Evolutionary conservation across 148 eudicot genomes (phyloP), one percentile per base, ranked within the genome.

Genomic region (Chenopodium berlandieri): DNA sequence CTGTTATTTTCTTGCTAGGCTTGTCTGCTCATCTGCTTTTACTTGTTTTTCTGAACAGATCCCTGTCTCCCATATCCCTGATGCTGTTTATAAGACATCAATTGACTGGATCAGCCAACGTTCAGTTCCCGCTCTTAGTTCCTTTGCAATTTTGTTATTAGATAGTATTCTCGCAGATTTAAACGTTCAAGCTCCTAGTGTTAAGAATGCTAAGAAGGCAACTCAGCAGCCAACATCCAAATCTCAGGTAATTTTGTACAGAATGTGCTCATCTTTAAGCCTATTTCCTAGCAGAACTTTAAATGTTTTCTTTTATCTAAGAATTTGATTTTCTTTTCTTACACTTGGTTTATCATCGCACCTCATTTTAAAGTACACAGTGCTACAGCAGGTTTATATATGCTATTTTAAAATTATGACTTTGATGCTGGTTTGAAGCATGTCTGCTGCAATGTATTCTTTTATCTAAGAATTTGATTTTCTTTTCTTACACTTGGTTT

Each of bases 81-180:
- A 92, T 75, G 92, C 83, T 77, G 94, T 90, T 85, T 88, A 90
- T 75, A 94, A 86, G 89, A 90, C 91, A 82, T 89, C 92, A 31
- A 89, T 84, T 68, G 94, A 94, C 73, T 94, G 95, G 97, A 90
- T 94, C 84, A 89, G 85, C 83, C 89, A 86, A 67, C 91, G 82
- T 58, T 90, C 94, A 19, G 20, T 82, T 54, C 80, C 88, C 73
- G 88, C 90, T 60, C 95, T 94, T 78, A 82, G 84, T 69, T 82
- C 89, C 17, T 92, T 94, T 86, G 88, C 82, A 48, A 54, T 90
- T 71, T 88, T 91, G 91, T 83, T 88, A 65, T 72, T 92, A 17
- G 97, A 94, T 76, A 86, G 90, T 76, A 88, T 94, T 82, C 84
- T 89, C 78, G 83, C 87, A 81, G 95, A 94, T 81, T 85, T 90